These are phyloP conservation scores for Globisporangium echinulatum DNA, from an alignment of 352 stramenopile species.

Conservation along the genomic window DNA sequence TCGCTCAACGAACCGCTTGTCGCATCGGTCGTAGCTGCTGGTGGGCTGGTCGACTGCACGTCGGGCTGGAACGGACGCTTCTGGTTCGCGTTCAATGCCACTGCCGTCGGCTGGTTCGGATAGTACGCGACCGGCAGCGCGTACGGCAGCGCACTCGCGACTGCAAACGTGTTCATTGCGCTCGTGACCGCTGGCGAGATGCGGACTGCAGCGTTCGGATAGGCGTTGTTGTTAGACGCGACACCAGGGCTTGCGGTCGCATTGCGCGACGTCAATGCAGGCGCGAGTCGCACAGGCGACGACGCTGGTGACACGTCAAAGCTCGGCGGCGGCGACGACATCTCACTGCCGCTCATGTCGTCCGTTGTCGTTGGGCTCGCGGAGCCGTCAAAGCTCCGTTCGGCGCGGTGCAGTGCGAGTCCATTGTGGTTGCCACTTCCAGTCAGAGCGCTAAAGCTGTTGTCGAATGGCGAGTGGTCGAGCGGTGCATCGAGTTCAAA, in stretches of 20 bases:
- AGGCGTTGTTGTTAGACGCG: neutral
- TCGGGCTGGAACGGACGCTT: constrained; percentile 48
- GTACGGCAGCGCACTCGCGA: constrained; percentile 30
- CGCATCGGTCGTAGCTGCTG: constrained; percentile 4
- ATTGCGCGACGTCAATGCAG: constrained; percentile 3
- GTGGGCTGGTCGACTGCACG: constrained; percentile 21
- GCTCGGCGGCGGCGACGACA: constrained; percentile 35
- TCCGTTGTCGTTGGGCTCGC: constrained; percentile 34
- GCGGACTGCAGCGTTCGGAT: neutral
- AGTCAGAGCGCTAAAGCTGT: neutral
- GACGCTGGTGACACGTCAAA: constrained; percentile 22
- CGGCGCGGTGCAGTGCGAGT: neutral
- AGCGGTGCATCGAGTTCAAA: constrained; percentile 24
- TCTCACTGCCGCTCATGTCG: constrained; percentile 43
- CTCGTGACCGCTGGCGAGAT: constrained; percentile 1
- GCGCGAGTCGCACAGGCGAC: constrained; percentile 9
- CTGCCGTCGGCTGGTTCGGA: constrained; percentile 16
- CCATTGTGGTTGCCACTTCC: neutral
- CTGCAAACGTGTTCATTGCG: constrained; percentile 12
- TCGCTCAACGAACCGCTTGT: constrained; percentile 5
- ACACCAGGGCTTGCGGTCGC: too few species aligned
- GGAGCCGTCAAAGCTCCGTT: constrained; percentile 11
- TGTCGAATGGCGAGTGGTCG: constrained; percentile 11
- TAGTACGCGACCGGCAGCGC: constrained; percentile 64
- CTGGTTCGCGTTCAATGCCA: constrained; percentile 32